These are phyloP conservation scores for Starmerella bacillaris DNA, from an alignment of 805 yeast genomes.

Conservation along the genomic window DNA sequence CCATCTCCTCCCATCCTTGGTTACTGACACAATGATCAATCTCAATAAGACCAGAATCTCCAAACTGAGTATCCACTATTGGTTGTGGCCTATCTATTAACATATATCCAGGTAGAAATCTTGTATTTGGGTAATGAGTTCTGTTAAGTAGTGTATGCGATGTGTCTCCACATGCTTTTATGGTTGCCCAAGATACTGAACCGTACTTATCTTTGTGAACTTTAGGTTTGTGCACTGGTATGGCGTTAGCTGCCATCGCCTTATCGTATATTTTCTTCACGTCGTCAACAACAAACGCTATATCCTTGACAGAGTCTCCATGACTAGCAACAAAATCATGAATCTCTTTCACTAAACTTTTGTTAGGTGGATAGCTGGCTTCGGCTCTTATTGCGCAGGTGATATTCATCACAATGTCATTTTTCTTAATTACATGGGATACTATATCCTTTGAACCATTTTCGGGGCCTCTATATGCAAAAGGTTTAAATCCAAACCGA, in stretches of 20 bases:
- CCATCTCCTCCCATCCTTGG: conserved; percentile 52
- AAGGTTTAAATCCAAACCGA: conserved; percentile 42
- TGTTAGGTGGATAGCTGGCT: conserved; percentile 18
- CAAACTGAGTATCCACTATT: conserved; percentile 18
- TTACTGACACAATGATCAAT: conserved; percentile 76
- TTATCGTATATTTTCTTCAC: conserved; percentile 28
- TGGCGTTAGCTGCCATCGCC: conserved; percentile 40
- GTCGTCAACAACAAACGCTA: conserved; percentile 44
- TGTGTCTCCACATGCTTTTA: conserved; percentile 42
- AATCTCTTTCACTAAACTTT: conserved; percentile 23
- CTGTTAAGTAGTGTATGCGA: conserved; percentile 50
- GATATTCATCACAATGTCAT: conserved; percentile 34
- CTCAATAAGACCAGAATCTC: conserved; percentile 26
- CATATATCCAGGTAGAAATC: conserved; percentile 36
- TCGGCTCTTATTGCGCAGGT: conserved; percentile 24
- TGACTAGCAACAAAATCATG: conserved; percentile 35
- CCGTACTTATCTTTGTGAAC: conserved; percentile 32
- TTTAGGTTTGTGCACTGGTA: conserved; percentile 10
- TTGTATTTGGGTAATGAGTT: conserved; percentile 22
- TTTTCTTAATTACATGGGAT: conserved; percentile 45
- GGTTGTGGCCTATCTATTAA: too few species aligned
- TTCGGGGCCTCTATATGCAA: conserved; percentile 53
- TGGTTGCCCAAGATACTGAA: conserved; percentile 32
- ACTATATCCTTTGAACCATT: conserved; percentile 40
- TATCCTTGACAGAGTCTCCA: conserved; percentile 70